Percentiles rank a stretch among this genome's conserved stretches.
Evolutionary conservation across 2,329 filamentous ascomycete genomes (phyloP).

Genomic region (Allantophomopsis cytisporea): DNA sequence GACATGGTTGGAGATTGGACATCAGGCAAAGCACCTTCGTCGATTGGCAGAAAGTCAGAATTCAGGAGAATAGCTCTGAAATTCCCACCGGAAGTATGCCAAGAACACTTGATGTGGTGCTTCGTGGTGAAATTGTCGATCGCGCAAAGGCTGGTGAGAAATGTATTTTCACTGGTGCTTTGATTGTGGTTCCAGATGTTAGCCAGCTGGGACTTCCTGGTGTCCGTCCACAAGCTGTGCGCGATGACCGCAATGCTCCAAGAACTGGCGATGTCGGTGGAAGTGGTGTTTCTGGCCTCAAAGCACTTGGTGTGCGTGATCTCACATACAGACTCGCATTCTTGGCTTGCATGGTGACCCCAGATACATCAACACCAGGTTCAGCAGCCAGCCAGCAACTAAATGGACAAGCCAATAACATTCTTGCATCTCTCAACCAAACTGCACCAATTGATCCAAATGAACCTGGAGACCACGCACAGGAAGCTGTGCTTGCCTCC

Average conservation of each 20-base stretch:
- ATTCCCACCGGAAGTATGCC: slow-evolving; percentile 99
- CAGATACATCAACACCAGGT: slow-evolving; percentile 71
- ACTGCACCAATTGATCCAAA: slow-evolving; percentile 51
- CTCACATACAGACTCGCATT: slow-evolving; percentile 95
- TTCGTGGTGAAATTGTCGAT: slow-evolving; percentile 95
- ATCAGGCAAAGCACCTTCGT: slow-evolving; percentile 96
- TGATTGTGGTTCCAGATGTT: slow-evolving; percentile 95
- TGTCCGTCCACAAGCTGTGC: slow-evolving; percentile 65
- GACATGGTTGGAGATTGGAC: slow-evolving; percentile 88
- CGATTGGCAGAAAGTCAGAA: slow-evolving; percentile 97
- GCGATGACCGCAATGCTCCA: slow-evolving; percentile 63
- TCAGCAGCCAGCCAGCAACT: slow-evolving; percentile 56
- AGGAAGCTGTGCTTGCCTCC: slow-evolving; percentile 74
- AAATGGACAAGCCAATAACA: slow-evolving; percentile 66
- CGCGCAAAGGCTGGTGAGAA: slow-evolving; percentile 95
- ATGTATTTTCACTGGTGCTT: slow-evolving; percentile 90
- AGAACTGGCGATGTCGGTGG: slow-evolving; percentile 72
- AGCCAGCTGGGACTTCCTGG: slow-evolving; percentile 89
- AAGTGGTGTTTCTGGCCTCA: slow-evolving; percentile 74
- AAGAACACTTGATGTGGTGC: slow-evolving; percentile 90
- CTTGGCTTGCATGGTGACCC: slow-evolving; percentile 88
- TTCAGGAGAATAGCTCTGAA: slow-evolving; percentile 96
- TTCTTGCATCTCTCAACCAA: slow-evolving; percentile 73
- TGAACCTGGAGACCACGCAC: slow-evolving; percentile 69
- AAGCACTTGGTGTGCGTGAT: slow-evolving; percentile 86